Evolutionary conservation across 331 rosid genomes (phyloP).

Genomic region (Dryas integrifolia): DNA sequence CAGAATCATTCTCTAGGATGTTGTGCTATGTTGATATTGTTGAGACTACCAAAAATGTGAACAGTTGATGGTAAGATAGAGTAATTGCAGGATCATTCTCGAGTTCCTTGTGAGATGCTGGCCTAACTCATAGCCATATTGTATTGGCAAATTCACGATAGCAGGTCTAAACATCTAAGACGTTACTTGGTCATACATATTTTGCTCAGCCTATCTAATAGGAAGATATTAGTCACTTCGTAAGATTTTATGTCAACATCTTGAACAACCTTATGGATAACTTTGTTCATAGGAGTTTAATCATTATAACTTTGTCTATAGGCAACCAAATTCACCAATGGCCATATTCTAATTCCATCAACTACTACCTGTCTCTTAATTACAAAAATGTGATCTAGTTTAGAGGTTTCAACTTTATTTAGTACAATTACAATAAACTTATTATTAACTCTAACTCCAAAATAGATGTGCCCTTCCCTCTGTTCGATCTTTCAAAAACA

Average conservation of each 20-base stretch:
- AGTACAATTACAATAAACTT: background rate
- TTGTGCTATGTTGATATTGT: background rate
- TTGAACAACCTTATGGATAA: background rate
- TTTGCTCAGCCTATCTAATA: background rate
- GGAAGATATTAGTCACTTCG: background rate
- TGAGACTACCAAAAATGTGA: background rate
- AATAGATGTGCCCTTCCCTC: background rate
- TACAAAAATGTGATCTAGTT: background rate
- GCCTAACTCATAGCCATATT: background rate
- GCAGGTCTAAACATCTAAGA: background rate
- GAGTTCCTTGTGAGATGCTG: background rate
- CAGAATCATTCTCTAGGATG: background rate
- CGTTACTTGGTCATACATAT: background rate
- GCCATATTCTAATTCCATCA: background rate
- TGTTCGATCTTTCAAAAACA: background rate
- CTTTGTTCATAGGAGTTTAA: background rate
- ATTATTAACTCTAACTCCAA: background rate
- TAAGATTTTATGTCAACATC: background rate
- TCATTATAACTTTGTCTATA: background rate
- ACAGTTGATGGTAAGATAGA: background rate
- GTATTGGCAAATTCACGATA: background rate
- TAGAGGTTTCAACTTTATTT: slow-evolving; percentile 5
- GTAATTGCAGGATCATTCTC: background rate
- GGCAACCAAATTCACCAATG: background rate
- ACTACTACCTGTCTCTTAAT: background rate